Evolutionary conservation across 768 basidiomycete genomes (phyloP), one percentile per base, ranked within the genome.

Genomic region (Gymnopilus junonius): DNA sequence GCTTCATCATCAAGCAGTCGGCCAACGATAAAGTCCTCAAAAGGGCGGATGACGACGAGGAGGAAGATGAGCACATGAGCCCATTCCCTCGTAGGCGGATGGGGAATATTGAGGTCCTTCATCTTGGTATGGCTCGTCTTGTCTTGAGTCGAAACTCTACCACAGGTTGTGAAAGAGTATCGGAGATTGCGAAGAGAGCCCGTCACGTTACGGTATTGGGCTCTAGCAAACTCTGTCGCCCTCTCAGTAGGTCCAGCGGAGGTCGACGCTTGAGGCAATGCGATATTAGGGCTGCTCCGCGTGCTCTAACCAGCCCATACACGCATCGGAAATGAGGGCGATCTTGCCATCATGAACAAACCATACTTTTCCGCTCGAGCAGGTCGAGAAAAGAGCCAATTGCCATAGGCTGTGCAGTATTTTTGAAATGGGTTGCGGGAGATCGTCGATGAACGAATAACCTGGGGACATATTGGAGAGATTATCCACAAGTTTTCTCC

Each of bases 371-470:
- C 56, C 1, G 40, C 21, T 2, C 66, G 10, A 2, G 8, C 8
- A 37, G 14, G 25, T 68, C 61, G n/a, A 0, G 61, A 60, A 3
- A 68, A 42, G 12, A 68, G 40, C 67, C 67, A 68, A 0, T 0
- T 1, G 1, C 64, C 58, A 34, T 65, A 65, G 1, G 29, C 0
- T 7, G 0, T 2, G 11, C 53, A 55, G 23, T n/a, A 56, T 0
- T 12, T 6, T 3, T 31, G 11, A 8, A 69, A 58, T 2, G 17
- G 14, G 27, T 69, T 69, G 0, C 58, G 25, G n/a, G 3, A 56
- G 56, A 21, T 69, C 67, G 7, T 62, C 61, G 14, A 66, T 0
- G 29, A 69, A 66, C 0, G 45, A 59, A 20, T 69, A 69, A 0
- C 68, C 63, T 3, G 42, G 29, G 3, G 58, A 4, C 0, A 3